Percentiles rank a stretch among this genome's conserved stretches.
Evolutionary conservation across 202 grass and related monocot genomes (phyloP).

Genomic region (Setaria italica): DNA sequence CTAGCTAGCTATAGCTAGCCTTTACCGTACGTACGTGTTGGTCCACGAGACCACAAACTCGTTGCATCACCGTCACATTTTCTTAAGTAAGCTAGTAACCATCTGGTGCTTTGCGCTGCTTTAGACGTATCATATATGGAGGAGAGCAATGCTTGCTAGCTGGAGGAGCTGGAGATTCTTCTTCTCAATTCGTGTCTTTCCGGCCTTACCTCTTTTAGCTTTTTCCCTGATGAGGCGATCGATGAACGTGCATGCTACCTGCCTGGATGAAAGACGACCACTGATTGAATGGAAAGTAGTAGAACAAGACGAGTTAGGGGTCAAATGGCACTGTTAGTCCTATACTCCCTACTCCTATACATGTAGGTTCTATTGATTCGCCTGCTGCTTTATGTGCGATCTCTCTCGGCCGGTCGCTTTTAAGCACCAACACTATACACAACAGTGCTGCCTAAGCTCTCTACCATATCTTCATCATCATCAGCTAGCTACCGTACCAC

Average conservation of each 20-base stretch:
- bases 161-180: not conserved
- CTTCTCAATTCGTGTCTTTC: not conserved
- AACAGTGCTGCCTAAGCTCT: not conserved
- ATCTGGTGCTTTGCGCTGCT: no score
- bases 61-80: no score
- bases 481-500: no score
- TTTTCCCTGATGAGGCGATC: not conserved
- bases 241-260: not conserved
- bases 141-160: not conserved
- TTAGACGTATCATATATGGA: no score
- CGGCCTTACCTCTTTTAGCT: not conserved
- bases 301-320: conserved; percentile 37
- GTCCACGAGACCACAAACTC: no score
- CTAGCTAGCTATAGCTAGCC: not conserved
- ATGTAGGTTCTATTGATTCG: conserved; percentile 11
- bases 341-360: no score
- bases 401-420: not conserved
- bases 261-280: not conserved
- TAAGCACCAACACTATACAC: not conserved
- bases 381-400: no score
- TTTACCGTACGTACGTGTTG: not conserved
- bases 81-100: no score
- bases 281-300: no score
- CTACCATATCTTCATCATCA: not conserved
- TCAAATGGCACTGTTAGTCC: conserved; percentile 10